These are phyloP conservation scores for Chlamydomonas incerta DNA, from an alignment of 139 green algal species.

Conservation along the genomic window DNA sequence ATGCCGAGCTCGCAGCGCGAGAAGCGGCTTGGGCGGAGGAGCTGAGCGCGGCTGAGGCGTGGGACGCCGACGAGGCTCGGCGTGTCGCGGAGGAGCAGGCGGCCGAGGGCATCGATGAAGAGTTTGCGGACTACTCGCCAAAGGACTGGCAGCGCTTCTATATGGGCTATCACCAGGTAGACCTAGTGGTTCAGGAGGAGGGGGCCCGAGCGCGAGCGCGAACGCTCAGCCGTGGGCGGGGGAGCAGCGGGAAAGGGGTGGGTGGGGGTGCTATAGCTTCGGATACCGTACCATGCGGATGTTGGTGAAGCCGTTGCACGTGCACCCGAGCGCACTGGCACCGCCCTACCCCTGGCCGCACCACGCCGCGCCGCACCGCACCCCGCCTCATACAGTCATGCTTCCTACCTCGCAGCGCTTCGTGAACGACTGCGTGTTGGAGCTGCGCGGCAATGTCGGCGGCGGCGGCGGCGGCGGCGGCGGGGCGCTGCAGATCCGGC, in stretches of 20 bases:
- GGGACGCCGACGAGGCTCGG: not conserved
- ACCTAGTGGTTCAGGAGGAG: too few relatives aligned
- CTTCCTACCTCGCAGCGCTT: conserved; percentile 44
- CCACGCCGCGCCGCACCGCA: too few relatives aligned
- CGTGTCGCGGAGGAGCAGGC: conserved; percentile 16
- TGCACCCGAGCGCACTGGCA: too few relatives aligned
- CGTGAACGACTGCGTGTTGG: conserved; percentile 59
- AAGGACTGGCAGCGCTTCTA: conserved; percentile 62
- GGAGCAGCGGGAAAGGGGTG: too few relatives aligned
- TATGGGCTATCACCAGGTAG: conserved; percentile 38
- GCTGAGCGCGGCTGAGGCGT: not conserved
- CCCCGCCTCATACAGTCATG: not conserved
- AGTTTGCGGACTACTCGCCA: not conserved
- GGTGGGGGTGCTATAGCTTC: too few relatives aligned
- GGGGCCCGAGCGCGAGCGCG: too few relatives aligned
- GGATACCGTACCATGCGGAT: too few relatives aligned
- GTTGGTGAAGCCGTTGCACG: too few relatives aligned
- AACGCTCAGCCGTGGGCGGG: too few relatives aligned
- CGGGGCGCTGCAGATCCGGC: conserved; percentile 5
- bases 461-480: too few relatives aligned
- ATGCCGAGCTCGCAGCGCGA: not conserved
- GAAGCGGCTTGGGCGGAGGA: not conserved
- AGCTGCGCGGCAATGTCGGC: too few relatives aligned
- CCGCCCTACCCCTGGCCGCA: too few relatives aligned
- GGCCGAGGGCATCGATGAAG: not conserved